A percentile compares a stretch with the other conserved stretches of the same genome.
phyloP scores from a whole-genome alignment of 306 rosid genomes.

The Cucurbita ficifolia region DNA sequence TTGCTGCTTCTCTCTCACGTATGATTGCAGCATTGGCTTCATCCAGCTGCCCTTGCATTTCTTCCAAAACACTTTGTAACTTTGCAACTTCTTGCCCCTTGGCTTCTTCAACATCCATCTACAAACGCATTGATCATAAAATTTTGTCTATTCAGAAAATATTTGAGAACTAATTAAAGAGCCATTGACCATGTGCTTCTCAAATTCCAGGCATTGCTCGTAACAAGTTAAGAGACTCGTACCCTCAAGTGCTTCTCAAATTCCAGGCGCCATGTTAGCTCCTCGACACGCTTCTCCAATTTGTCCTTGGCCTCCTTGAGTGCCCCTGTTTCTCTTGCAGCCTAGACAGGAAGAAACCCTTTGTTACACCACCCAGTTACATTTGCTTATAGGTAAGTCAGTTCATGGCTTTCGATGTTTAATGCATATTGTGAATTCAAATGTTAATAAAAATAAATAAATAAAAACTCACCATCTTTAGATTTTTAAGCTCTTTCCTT shows the following conservation, averaged over 20 bases:
- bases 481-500: conserved; percentile 66
- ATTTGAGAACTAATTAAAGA: not conserved
- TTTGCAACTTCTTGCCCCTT: conserved; percentile 62
- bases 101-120: conserved; percentile 78
- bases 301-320: conserved; percentile 93
- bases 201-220: not conserved
- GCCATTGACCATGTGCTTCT: not conserved
- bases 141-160: conserved; percentile 1
- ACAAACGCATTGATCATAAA: conserved; percentile 13
- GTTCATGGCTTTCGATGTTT: not conserved
- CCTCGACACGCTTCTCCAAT: conserved; percentile 89
- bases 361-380: not conserved
- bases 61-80: conserved; percentile 42
- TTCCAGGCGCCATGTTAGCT: conserved; percentile 75
- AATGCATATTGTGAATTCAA: not conserved
- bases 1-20: conserved; percentile 73
- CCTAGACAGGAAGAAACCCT: conserved; percentile 27
- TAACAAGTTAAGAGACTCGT: conserved; percentile 11
- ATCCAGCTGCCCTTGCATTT: conserved; percentile 55
- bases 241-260: conserved; percentile 76
- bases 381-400: not conserved
- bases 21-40: conserved; percentile 56
- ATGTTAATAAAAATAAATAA: not conserved
- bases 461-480: conserved; percentile 37
- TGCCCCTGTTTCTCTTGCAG: conserved; percentile 85